Conservation (phyloP, 371 early-diverging fungal species). For the Mucor circinelloides region DNA sequence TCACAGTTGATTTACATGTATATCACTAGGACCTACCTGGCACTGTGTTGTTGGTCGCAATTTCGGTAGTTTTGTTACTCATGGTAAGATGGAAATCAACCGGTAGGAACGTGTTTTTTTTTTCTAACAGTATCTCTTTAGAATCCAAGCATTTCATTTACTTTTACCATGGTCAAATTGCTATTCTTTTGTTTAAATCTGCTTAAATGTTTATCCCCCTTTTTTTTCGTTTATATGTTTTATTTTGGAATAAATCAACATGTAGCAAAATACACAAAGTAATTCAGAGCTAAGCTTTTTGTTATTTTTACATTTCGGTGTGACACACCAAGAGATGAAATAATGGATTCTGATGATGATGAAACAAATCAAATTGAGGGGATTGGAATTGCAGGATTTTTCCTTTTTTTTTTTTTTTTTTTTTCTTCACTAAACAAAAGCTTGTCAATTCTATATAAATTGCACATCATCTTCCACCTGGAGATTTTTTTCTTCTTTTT, state of each 20-base stretch:
- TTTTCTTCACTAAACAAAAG: neutral
- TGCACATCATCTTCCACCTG: too few species aligned
- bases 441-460: slow-evolving; percentile 4
- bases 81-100: slow-evolving; percentile 63
- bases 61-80: slow-evolving; percentile 98
- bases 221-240: neutral
- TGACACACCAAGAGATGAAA: neutral
- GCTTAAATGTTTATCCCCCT: slow-evolving; percentile 56
- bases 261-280: too few species aligned
- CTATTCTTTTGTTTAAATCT: slow-evolving; percentile 94
- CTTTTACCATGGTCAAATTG: slow-evolving; percentile 95
- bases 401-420: neutral
- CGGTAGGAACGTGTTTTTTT: neutral
- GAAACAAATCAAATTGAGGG: slow-evolving; percentile 12
- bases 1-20: neutral
- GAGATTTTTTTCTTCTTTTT: neutral
- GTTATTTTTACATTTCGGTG: neutral
- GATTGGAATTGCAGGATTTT: slow-evolving; percentile 17
- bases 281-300: neutral
- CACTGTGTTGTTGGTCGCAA: slow-evolving; percentile 97
- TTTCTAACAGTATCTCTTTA: slow-evolving; percentile 15
- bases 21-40: slow-evolving; percentile 82
- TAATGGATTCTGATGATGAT: slow-evolving; percentile 5
- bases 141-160: slow-evolving; percentile 97
- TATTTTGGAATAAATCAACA: neutral